phyloP scores from a whole-genome alignment of 169 alveolate genomes.

The Eimeria brunetti region DNA sequence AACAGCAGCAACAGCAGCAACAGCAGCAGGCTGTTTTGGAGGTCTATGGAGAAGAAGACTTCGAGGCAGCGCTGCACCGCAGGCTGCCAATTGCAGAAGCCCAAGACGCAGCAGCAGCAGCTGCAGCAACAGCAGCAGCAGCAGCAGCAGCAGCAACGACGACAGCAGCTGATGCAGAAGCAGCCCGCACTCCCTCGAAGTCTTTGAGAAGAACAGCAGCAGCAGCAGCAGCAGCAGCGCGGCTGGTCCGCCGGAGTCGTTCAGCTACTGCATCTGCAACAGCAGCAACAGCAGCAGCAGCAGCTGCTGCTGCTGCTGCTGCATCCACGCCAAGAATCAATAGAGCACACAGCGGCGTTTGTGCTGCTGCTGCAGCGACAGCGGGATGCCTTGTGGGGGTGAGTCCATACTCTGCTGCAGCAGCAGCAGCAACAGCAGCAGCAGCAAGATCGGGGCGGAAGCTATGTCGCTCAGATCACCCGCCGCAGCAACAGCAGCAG shows the following conservation, averaged over 20 bases:
- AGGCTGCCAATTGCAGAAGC: background rate
- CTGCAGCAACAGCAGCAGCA: constrained; percentile 32
- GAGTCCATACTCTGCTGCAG: constrained; percentile 43
- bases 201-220: constrained; percentile 27
- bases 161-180: background rate
- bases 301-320: background rate
- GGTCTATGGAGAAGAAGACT: constrained; percentile 38
- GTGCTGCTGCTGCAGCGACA: constrained; percentile 62
- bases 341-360: background rate
- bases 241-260: constrained; percentile 8
- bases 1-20: constrained; percentile 54
- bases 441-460: constrained; percentile 1
- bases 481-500: constrained; percentile 17
- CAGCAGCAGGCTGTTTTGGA: background rate
- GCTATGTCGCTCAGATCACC: background rate
- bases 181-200: background rate
- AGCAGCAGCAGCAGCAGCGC: constrained; percentile 65
- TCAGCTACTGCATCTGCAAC: background rate
- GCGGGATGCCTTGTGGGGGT: constrained; percentile 41
- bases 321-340: constrained; percentile 30
- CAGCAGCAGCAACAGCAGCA: constrained; percentile 53
- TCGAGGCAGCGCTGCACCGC: constrained; percentile 46
- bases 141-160: background rate
- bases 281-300: constrained; percentile 24
- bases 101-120: constrained; percentile 10